Evolutionary conservation across 2,329 filamentous ascomycete species (phyloP).

Genomic region (Phyllosticta citrichinensis): DNA sequence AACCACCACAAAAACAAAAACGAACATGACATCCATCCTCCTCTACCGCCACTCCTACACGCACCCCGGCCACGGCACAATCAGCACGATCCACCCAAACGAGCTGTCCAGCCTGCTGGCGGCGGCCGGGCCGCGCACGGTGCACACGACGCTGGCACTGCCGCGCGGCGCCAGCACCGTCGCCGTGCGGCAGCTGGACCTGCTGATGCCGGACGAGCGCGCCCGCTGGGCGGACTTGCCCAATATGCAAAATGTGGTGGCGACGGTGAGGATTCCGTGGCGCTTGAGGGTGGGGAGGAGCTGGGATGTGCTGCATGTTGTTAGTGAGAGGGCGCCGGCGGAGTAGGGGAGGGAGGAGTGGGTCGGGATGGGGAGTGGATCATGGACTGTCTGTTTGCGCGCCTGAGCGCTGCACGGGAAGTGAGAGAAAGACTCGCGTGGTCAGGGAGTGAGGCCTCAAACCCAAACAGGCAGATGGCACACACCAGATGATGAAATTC

Average conservation of each 20-base stretch:
- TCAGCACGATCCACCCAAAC: background rate
- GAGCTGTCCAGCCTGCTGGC: background rate
- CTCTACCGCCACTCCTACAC: background rate
- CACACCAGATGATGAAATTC: background rate
- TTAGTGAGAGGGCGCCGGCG: background rate
- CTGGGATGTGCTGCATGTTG: background rate
- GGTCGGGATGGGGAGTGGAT: too few relatives aligned
- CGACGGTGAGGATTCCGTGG: background rate
- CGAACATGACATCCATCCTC: background rate
- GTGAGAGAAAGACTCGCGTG: too few relatives aligned
- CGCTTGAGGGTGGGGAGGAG: background rate
- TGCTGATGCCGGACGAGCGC: background rate
- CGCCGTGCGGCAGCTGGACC: background rate
- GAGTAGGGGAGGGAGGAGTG: background rate
- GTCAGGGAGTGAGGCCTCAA: too few relatives aligned
- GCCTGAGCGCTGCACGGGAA: background rate
- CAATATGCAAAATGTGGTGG: background rate
- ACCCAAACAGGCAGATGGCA: too few relatives aligned
- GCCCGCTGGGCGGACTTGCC: background rate
- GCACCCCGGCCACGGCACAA: background rate
- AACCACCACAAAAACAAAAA: background rate
- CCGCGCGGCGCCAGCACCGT: background rate
- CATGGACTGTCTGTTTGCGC: too few relatives aligned
- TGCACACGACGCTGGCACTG: background rate
- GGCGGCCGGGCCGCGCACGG: background rate